Evolutionary conservation across 1,284 basidiomycete genomes (phyloP), one percentile per base, ranked within the genome.

Genomic region (Thecaphora frezii): DNA sequence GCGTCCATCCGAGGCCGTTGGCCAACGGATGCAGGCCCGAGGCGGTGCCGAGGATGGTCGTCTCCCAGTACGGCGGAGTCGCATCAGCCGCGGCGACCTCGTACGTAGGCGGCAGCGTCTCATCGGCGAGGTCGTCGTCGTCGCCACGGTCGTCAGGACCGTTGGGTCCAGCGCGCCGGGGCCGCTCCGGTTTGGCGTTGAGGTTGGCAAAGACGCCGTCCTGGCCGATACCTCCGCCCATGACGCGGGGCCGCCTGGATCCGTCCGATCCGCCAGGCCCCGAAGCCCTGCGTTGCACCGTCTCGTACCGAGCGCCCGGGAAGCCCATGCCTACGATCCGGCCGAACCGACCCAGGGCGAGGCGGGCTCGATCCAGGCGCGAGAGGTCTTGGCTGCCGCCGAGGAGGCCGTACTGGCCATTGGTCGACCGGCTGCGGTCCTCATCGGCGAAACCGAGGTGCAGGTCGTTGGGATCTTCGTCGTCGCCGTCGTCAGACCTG

Each of bases 161-260:
- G 16, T 51, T 49, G 5, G 30, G 44, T 10, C 44, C 51, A 0
- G 61, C 55, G 24, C 69, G 49, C n/a, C 71, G 52, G 5, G 81
- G 76, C 48, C 81, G 68, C 38, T 83, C 83, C 0, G 94, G 93
- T 78, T 97, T 94, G 0, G 94, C 96, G 59, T 86, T 88, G 36
- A 99, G 86, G 77, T 98, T 99, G 42, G 89, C 88, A 79, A 97
- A 99, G 5, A 99, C 93, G 14, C 94, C 94, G 71, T 96, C 93
- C 72, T 94, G 93, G 42, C 89, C 86, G 10, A 83, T 85, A 0
- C 92, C 92, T 1, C 90, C 88, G 18, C 90, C 92, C 41, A 73
- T 46, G 12, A 65, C 51, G 26, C 69, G 43, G 0, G 54, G 58
- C 28, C 64, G 58, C 51, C 67, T 51, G 13, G 58, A 54, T 22